phyloP scores from a whole-genome alignment of 805 yeast species.

The Jamesozyma spencerorum region DNA sequence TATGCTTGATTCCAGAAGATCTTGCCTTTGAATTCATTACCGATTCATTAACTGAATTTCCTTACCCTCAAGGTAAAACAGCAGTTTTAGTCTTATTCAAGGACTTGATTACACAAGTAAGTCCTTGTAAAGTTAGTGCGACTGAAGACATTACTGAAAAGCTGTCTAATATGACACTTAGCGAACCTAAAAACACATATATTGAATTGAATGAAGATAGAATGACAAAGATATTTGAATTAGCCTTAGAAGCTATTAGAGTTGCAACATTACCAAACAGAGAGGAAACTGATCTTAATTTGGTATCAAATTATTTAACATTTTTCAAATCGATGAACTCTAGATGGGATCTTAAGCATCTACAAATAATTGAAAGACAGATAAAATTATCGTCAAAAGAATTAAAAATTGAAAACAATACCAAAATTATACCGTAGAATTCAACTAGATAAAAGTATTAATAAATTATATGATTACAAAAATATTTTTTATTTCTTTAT shows the following conservation, averaged over 20 bases:
- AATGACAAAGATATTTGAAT: conserved; percentile 31
- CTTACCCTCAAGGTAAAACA: conserved; percentile 50
- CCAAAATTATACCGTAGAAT: not conserved
- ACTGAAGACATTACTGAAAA: conserved; percentile 1
- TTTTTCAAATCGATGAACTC: conserved; percentile 35
- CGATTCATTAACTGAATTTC: conserved; percentile 59
- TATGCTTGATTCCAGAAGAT: conserved; percentile 50
- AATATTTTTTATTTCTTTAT: conserved; percentile 6
- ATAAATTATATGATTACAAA: not conserved
- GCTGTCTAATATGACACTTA: conserved; percentile 3
- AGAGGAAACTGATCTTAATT: conserved; percentile 10
- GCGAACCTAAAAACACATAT: conserved; percentile 19
- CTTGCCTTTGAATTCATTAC: conserved; percentile 49
- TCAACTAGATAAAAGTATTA: not conserved
- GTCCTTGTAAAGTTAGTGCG: conserved; percentile 1
- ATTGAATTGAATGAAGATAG: conserved; percentile 36
- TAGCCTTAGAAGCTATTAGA: conserved; percentile 10
- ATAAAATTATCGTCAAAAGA: not conserved
- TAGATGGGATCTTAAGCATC: conserved; percentile 25
- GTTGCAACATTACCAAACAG: conserved; percentile 18
- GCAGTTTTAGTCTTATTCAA: conserved; percentile 60
- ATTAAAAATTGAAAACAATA: not conserved
- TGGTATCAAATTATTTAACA: conserved; percentile 47
- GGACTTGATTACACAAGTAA: conserved; percentile 43
- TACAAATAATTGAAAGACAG: conserved; percentile 1